Conservation (phyloP, 441 rosid genomes). For the Adansonia madagascariensis region DNA sequence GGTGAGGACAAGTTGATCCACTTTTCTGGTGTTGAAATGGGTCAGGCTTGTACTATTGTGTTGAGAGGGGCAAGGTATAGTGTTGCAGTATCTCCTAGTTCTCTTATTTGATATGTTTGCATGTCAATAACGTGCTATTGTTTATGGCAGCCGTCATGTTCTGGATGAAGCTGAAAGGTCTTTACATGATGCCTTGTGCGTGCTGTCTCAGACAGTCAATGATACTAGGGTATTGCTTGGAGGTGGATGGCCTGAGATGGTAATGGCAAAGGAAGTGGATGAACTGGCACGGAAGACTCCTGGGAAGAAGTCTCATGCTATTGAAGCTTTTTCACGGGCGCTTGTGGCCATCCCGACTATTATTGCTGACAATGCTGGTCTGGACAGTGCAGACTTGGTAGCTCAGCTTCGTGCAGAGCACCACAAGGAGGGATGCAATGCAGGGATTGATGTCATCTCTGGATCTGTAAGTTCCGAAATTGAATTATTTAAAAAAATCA, state of each 20-base stretch:
- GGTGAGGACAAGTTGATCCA: conserved; percentile 97
- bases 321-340: conserved; percentile 91
- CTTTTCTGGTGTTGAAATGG: conserved; percentile 94
- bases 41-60: conserved; percentile 95
- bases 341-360: conserved; percentile 84
- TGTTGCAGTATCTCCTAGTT: conserved; percentile 6
- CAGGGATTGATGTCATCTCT: conserved; percentile 87
- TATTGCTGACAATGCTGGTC: conserved; percentile 96
- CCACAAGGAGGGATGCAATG: conserved; percentile 75
- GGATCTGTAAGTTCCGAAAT: conserved; percentile 71
- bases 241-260: conserved; percentile 99
- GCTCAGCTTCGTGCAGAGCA: conserved; percentile 99
- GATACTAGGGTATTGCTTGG: conserved; percentile 94
- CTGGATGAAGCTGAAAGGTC: conserved; percentile 99
- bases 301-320: conserved; percentile 94
- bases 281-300: conserved; percentile 89
- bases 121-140: conserved; percentile 1
- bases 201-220: conserved; percentile 92
- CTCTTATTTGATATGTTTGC: not conserved
- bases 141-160: conserved; percentile 77
- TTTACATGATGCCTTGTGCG: conserved; percentile 94
- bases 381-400: conserved; percentile 91
- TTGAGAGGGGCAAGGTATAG: conserved; percentile 90
- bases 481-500: not conserved
- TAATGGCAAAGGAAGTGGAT: conserved; percentile 95